Evolutionary conservation across 768 basidiomycete species (phyloP).

Genomic region (Kwoniella heveanensis): DNA sequence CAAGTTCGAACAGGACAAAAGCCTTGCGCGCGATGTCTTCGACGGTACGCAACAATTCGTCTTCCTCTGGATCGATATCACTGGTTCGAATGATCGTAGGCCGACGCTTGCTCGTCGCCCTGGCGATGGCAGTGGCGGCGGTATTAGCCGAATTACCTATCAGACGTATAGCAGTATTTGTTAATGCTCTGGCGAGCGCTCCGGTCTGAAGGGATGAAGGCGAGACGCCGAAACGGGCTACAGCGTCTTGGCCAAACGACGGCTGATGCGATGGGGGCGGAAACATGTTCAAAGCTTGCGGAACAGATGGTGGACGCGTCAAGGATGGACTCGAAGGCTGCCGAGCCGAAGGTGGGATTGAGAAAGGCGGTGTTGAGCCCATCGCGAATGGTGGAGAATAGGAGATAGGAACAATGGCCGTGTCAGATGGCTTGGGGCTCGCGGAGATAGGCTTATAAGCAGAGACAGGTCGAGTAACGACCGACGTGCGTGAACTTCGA

Average conservation of each 20-base stretch:
- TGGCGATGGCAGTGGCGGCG: conserved; percentile 43
- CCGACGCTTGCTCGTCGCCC: conserved; percentile 34
- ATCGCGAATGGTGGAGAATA: conserved; percentile 55
- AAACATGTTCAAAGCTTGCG: conserved; percentile 37
- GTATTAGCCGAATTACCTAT: conserved; percentile 53
- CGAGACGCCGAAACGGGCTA: conserved; percentile 46
- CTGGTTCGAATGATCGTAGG: conserved; percentile 39
- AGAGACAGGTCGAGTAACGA: conserved; percentile 50
- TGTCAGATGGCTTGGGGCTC: conserved; percentile 7
- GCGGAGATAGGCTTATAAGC: conserved; percentile 42
- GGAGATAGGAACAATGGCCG: conserved; percentile 38
- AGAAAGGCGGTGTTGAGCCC: conserved; percentile 57
- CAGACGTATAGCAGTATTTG: conserved; percentile 56
- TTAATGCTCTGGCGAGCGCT: conserved; percentile 57
- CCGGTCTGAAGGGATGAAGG: conserved; percentile 51
- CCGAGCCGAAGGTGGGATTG: conserved; percentile 39
- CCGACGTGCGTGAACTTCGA: conserved; percentile 51
- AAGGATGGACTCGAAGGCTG: conserved; percentile 21
- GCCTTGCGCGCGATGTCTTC: conserved; percentile 97
- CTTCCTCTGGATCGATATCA: conserved; percentile 61
- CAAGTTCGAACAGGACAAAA: conserved; percentile 87
- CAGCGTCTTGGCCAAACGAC: conserved; percentile 38
- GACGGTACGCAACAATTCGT: conserved; percentile 73
- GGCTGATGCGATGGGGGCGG: conserved; percentile 28
- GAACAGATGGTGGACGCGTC: conserved; percentile 30